Evolutionary conservation across 129 eudicot genomes (phyloP).

Genomic region (Helianthus tuberosus): DNA sequence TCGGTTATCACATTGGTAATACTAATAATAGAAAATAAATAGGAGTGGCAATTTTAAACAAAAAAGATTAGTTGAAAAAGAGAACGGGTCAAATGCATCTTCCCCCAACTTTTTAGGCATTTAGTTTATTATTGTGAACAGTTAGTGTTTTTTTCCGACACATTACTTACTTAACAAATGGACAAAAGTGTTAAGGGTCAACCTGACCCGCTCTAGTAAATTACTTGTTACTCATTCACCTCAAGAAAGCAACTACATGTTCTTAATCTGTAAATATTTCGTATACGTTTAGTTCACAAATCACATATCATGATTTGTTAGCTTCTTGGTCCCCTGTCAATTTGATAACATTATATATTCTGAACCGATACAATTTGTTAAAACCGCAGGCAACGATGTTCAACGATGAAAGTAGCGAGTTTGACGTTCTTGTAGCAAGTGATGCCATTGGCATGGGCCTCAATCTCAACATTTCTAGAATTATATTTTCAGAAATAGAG

Average conservation of each 20-base stretch:
- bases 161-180: neutral
- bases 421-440: constrained; percentile 98
- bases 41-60: neutral
- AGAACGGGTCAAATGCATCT: neutral
- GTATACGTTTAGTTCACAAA: neutral
- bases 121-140: neutral
- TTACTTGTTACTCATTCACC: neutral
- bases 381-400: constrained; percentile 93
- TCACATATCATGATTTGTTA: constrained; percentile 23
- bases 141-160: neutral
- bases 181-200: neutral
- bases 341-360: constrained; percentile 19
- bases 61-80: neutral
- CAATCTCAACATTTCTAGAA: constrained; percentile 90
- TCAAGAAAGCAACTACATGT: neutral
- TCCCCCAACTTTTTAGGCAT: neutral
- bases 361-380: constrained; percentile 38
- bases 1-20: neutral
- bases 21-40: neutral
- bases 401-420: constrained; percentile 87
- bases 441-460: constrained; percentile 99
- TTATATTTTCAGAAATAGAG: constrained; percentile 74
- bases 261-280: neutral
- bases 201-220: neutral
- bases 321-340: constrained; percentile 7